phyloP scores from a whole-genome alignment of 2,329 filamentous ascomycete species.

The Stachybotrys chlorohalonatus region DNA sequence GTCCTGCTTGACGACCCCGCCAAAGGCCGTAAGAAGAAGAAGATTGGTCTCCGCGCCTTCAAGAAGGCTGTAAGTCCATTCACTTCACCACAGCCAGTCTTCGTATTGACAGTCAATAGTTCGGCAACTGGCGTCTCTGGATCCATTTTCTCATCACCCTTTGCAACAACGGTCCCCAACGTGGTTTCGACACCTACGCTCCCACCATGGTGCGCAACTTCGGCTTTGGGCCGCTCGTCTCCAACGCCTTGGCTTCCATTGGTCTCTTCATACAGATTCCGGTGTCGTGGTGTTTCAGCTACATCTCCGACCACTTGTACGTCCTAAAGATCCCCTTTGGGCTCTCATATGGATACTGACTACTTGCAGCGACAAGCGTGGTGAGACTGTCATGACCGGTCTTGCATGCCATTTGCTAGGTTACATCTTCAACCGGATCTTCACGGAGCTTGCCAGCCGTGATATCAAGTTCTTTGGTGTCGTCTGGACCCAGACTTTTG shows the following conservation, averaged over 20 bases:
- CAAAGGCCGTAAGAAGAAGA: constrained; percentile 38
- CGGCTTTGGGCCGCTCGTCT: constrained; percentile 36
- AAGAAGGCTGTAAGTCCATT: constrained; percentile 27
- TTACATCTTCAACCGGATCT: constrained; percentile 44
- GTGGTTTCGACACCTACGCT: constrained; percentile 41
- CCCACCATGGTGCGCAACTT: constrained; percentile 44
- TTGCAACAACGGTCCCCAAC: constrained; percentile 36
- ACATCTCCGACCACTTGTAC: constrained; percentile 41
- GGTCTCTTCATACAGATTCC: constrained; percentile 44
- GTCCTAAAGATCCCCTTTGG: no score
- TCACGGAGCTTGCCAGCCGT: constrained; percentile 33
- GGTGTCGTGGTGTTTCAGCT: constrained; percentile 41
- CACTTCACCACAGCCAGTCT: background rate
- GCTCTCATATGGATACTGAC: background rate
- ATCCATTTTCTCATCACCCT: constrained; percentile 42
- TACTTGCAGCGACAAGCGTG: constrained; percentile 30
- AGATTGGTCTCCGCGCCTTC: constrained; percentile 33
- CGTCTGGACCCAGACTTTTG: constrained; percentile 46
- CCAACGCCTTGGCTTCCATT: constrained; percentile 46
- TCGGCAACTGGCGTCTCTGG: constrained; percentile 42
- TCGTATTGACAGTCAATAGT: constrained; percentile 16
- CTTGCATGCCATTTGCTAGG: constrained; percentile 37
- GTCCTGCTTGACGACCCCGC: constrained; percentile 32
- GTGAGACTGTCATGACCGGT: constrained; percentile 42
- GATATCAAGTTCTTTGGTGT: constrained; percentile 41